Evolutionary conservation across 192 early-diverging fungal genomes (phyloP), one percentile per base, ranked within the genome.

Genomic region (Coemansia sp.): DNA sequence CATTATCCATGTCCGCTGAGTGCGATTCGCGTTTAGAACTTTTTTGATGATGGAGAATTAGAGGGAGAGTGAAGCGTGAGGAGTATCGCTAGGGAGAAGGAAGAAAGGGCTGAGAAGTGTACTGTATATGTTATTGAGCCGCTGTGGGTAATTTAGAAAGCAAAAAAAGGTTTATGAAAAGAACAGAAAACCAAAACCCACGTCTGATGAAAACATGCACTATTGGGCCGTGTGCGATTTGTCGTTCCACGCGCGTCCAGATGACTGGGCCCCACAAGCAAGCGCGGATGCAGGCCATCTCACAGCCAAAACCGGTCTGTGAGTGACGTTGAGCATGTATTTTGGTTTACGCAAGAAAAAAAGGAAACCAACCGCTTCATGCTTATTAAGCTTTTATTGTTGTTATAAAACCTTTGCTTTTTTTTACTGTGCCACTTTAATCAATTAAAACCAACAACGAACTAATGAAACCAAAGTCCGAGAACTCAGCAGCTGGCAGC

Each of bases 381-480:
- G 13, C 13, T 7, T 45, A 50, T 50, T 50, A n/a, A 7, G 14
- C 13, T 50, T 50, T 45, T 45, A 45, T 12, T 45, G 5, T 45
- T 45, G 44, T 45, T 45, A 12, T 45, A 45, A 14, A 4, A 4
- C 0, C 0, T 45, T 45, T 12, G 10, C 44, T 9, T 9, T 14
- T 45, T 14, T 45, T 19, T 19, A 20, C 20, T 20, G 20, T 20
- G 16, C 20, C 8, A 50, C 16, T 53, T 20, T 42, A 32, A 16
- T 20, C 9, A 17, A 16, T 66, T 38, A 51, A 42, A n/a, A 39
- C 13, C 48, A 37, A 3, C n/a, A 49, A 7, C 16, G n/a, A 20
- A 8, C n/a, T 10, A 37, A 69, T 69, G 60, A 69, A 63, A 32
- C 61, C 50, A 14, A 63, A 69, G 43, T 20, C 61, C 5, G 61